These are phyloP conservation scores for Amanita exitialis DNA, from an alignment of 768 basidiomycete species.

Conservation along the genomic window DNA sequence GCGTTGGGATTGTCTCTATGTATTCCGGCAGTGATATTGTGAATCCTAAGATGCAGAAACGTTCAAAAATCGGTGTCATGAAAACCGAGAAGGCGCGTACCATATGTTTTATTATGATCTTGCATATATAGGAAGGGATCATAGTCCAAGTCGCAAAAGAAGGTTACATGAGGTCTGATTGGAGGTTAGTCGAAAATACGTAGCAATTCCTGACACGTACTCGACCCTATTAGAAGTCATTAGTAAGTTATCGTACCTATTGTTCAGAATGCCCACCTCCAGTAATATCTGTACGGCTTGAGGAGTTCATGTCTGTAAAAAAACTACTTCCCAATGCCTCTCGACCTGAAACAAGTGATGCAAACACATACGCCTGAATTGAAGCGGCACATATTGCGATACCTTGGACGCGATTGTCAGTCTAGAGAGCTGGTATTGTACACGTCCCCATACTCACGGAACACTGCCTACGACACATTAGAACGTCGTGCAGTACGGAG, in stretches of 20 bases:
- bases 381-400: constrained; percentile 96
- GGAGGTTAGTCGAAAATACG: constrained; percentile 1
- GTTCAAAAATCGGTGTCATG: background rate
- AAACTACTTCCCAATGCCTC: constrained; percentile 35
- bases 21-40: constrained; percentile 81
- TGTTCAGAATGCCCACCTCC: constrained; percentile 33
- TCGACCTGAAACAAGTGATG: background rate
- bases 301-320: constrained; percentile 82
- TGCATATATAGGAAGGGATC: constrained; percentile 89
- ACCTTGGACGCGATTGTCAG: constrained; percentile 23
- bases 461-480: constrained; percentile 47
- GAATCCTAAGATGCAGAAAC: constrained; percentile 43
- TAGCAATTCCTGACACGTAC: constrained; percentile 18
- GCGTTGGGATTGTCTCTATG: constrained; percentile 72
- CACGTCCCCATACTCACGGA: constrained; percentile 36
- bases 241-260: background rate
- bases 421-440: background rate
- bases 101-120: constrained; percentile 77
- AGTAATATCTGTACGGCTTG: constrained; percentile 78
- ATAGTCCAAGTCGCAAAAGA: constrained; percentile 80
- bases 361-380: constrained; percentile 74
- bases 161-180: constrained; percentile 70
- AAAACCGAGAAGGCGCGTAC: constrained; percentile 20
- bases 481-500: constrained; percentile 1
- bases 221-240: constrained; percentile 27